A percentile compares a stretch with the other conserved stretches of the same genome.
Evolutionary conservation across 768 basidiomycete species (phyloP).

Genomic region (Pleurotus tuber-regium): DNA sequence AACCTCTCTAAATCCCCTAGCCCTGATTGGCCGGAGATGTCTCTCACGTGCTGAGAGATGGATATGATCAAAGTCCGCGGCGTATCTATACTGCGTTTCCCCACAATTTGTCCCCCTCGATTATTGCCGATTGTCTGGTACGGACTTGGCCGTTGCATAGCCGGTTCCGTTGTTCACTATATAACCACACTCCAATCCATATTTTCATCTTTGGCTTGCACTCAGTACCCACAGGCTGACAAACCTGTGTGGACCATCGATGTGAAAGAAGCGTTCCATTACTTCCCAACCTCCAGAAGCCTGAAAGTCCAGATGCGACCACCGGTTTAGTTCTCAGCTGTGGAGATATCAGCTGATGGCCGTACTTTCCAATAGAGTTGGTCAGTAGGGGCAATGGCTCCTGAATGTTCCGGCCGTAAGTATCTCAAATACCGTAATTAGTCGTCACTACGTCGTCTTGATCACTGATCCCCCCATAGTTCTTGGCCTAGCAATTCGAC

Average conservation of each 20-base stretch:
- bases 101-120: no score
- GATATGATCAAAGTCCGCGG: background rate
- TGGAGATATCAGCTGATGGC: slow-evolving; percentile 3
- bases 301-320: background rate
- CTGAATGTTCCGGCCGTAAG: background rate
- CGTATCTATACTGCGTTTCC: slow-evolving; percentile 3
- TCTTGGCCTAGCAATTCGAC: no score
- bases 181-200: background rate
- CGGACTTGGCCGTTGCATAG: background rate
- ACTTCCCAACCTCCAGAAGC: background rate
- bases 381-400: background rate
- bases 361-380: slow-evolving; percentile 1
- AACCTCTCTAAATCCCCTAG: slow-evolving; percentile 7
- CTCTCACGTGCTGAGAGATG: background rate
- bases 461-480: background rate
- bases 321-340: slow-evolving; percentile 8
- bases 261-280: background rate
- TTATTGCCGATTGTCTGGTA: background rate
- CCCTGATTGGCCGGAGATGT: slow-evolving; percentile 6
- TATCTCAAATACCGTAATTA: background rate
- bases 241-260: background rate
- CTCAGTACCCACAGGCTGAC: slow-evolving; percentile 5
- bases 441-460: background rate
- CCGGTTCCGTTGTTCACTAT: slow-evolving; percentile 5
- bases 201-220: background rate